Conservation (phyloP, 345 rosid species). For the Pugionium cornutum region DNA sequence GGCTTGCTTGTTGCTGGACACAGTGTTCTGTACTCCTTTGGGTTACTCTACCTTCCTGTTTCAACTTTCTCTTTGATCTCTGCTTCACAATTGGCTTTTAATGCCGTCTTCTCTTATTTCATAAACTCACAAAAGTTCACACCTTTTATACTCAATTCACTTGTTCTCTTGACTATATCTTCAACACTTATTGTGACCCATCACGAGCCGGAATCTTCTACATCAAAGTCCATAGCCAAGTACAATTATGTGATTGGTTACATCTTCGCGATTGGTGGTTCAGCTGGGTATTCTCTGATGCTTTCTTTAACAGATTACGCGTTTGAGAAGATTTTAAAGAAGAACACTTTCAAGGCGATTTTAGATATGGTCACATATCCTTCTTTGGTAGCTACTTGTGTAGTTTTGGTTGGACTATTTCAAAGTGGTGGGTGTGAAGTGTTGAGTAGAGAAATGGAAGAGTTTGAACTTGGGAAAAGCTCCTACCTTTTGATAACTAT, state of each 20-base stretch:
- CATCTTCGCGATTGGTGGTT: constrained; percentile 33
- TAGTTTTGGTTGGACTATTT: constrained; percentile 29
- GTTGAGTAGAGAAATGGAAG: constrained; percentile 31
- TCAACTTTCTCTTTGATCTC: constrained; percentile 41
- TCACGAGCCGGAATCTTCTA: constrained; percentile 23
- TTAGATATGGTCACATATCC: constrained; percentile 38
- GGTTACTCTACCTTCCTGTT: constrained; percentile 42
- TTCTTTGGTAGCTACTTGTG: constrained; percentile 35
- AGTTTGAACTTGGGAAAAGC: constrained; percentile 44
- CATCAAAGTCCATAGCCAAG: constrained; percentile 2
- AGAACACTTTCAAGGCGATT: constrained; percentile 33
- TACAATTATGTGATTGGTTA: constrained; percentile 26
- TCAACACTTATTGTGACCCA: constrained; percentile 40
- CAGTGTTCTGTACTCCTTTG: constrained; percentile 35
- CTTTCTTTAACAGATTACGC: constrained; percentile 39
- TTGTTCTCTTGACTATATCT: constrained; percentile 42
- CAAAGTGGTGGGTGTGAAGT: constrained; percentile 37
- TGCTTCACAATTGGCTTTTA: constrained; percentile 40
- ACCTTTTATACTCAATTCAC: constrained; percentile 34
- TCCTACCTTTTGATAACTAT: constrained; percentile 34
- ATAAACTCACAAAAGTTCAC: constrained; percentile 41
- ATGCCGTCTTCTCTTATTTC: constrained; percentile 39
- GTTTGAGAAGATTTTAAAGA: constrained; percentile 29
- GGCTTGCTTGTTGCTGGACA: constrained; percentile 40
- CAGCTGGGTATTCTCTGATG: constrained; percentile 34